Evolutionary conservation across 345 rosid species (phyloP).

Genomic region (Salix udensis): DNA sequence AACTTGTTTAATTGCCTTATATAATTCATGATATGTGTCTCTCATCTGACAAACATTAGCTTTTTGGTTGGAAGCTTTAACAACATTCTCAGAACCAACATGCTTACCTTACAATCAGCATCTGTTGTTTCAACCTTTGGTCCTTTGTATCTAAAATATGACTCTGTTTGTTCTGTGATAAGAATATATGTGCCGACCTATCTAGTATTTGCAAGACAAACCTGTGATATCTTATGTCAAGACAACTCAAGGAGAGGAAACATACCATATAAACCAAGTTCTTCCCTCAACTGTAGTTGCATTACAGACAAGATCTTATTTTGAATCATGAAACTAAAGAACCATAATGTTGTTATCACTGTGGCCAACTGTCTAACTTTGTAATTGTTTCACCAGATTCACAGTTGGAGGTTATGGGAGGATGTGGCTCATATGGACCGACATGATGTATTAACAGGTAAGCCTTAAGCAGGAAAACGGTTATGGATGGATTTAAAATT

Average conservation of each 20-base stretch:
- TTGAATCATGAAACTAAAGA: slow-evolving; percentile 1
- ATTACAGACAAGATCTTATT: background rate
- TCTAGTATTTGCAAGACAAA: background rate
- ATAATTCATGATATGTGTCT: too few relatives aligned
- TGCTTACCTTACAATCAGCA: background rate
- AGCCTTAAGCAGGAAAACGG: slow-evolving; percentile 13
- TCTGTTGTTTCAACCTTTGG: background rate
- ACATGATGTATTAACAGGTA: slow-evolving; percentile 60
- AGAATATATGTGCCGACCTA: too few relatives aligned
- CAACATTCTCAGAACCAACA: background rate
- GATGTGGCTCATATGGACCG: slow-evolving; percentile 69
- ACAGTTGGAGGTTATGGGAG: slow-evolving; percentile 94
- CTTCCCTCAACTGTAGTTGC: background rate
- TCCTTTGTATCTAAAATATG: background rate
- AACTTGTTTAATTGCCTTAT: too few relatives aligned
- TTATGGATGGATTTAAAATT: background rate
- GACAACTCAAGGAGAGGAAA: background rate
- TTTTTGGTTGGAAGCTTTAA: background rate
- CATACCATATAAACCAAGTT: background rate
- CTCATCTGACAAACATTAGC: background rate
- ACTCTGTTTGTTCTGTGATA: background rate
- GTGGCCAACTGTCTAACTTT: slow-evolving; percentile 14
- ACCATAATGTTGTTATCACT: background rate
- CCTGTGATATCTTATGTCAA: background rate
- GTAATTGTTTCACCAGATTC: slow-evolving; percentile 52